Evolutionary conservation across 202 grass and related monocot species (phyloP), one percentile per base, ranked within the genome.

Genomic region (Setaria italica): DNA sequence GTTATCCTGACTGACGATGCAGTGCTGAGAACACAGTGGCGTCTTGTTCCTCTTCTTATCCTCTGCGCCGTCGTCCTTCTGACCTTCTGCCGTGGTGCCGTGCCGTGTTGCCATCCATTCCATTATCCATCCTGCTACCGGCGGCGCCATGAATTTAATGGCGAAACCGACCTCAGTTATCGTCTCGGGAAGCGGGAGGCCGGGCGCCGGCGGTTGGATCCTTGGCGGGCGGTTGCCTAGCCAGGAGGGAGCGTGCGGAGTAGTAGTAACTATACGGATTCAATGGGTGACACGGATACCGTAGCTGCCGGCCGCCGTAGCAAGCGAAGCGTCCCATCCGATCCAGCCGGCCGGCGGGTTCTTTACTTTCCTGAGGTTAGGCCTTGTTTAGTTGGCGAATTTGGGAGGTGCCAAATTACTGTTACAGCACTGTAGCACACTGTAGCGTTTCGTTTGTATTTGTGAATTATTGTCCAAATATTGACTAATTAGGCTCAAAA

Each of bases 131-230:
- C 39, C 39, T 41, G 39, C 39, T 41, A 4, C n/a, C 37, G 63
- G 25, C 46, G 45, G n/a, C 43, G 70, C 70, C 46, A 73, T 73
- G 70, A 73, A 73, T 41, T 41, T 41, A 41, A 41, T 33, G 46
- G 70, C 70, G 25, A 51, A 73, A 73, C 70, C 14, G 14, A 51
- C 70, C 21, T 51, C 70, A 50, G 33, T 39, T 41, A 76, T 76
- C 73, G 51, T n/a, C 53, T 76, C 53, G 73, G 72, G 73, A 55
- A 7, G 48, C 53, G 71, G 8, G 17, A 19, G 29, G 71, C 48
- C 11, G 43, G 62, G 32, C 32, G 62, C 32, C 39, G 19, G 17
- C 39, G 3, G 66, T 67, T 67, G 66, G 35, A 41, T 3, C 3
- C 35, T 37, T 3, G 35, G 35, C 35, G 39, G 66, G 71, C 71